Percentiles rank a stretch among this genome's conserved stretches.
phyloP scores from a whole-genome alignment of 805 yeast species.

The Metschnikowia corniflorae region DNA sequence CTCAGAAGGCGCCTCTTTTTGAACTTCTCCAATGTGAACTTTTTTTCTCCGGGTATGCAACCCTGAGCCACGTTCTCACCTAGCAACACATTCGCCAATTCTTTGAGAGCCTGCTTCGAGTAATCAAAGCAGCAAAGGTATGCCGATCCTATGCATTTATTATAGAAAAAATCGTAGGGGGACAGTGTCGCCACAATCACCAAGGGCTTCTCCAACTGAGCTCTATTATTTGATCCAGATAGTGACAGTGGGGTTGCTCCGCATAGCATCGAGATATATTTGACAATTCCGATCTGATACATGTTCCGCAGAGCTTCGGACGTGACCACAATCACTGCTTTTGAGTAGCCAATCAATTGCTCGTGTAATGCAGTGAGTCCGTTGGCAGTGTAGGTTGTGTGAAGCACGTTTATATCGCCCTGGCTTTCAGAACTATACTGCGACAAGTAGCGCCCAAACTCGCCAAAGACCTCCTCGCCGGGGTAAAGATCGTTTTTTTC shows the following conservation, averaged over 20 bases:
- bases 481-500: slow-evolving; percentile 23
- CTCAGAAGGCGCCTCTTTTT: slow-evolving; percentile 24
- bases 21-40: slow-evolving; percentile 23
- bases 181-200: slow-evolving; percentile 58
- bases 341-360: slow-evolving; percentile 47
- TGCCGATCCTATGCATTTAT: slow-evolving; percentile 51
- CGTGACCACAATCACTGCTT: slow-evolving; percentile 50
- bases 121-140: slow-evolving; percentile 62
- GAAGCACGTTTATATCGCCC: slow-evolving; percentile 44
- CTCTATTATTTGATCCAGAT: slow-evolving; percentile 17
- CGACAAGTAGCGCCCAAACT: slow-evolving; percentile 45
- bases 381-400: slow-evolving; percentile 56
- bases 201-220: slow-evolving; percentile 45
- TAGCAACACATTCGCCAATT: slow-evolving; percentile 50
- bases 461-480: slow-evolving; percentile 52
- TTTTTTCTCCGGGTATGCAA: slow-evolving; percentile 53
- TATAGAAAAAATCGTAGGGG: slow-evolving; percentile 59
- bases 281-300: slow-evolving; percentile 60
- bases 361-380: slow-evolving; percentile 56
- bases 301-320: slow-evolving; percentile 58
- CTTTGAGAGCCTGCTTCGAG: slow-evolving; percentile 48
- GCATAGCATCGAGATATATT: slow-evolving; percentile 53
- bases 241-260: slow-evolving; percentile 38
- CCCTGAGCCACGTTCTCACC: slow-evolving; percentile 53
- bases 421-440: slow-evolving; percentile 31